phyloP scores from a whole-genome alignment of 1,139 yeast species.

The Starmera stellimalicola region DNA sequence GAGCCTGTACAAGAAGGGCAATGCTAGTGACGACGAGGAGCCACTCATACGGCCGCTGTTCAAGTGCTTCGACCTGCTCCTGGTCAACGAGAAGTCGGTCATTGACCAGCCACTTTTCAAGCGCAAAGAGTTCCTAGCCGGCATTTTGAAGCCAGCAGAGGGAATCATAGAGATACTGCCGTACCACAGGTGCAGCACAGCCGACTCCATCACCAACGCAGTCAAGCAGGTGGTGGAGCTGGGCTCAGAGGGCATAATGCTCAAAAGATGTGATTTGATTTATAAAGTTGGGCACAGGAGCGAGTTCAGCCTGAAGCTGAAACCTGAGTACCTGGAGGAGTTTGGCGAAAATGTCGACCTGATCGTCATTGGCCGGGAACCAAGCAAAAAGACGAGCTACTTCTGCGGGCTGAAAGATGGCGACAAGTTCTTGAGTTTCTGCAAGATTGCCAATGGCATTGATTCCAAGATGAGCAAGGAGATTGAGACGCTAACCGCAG shows the following conservation, averaged over 20 bases:
- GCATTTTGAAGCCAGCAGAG: conserved; percentile 38
- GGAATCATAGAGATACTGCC: conserved; percentile 50
- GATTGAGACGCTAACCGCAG: conserved; percentile 48
- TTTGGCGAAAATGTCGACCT: conserved; percentile 84
- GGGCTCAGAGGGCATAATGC: conserved; percentile 74
- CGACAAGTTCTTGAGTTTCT: conserved; percentile 44
- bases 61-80: conserved; percentile 64
- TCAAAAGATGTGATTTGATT: conserved; percentile 53
- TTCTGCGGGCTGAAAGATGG: conserved; percentile 53
- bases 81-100: conserved; percentile 55
- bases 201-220: conserved; percentile 44
- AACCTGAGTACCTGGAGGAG: conserved; percentile 82
- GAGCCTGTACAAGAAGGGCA: conserved; percentile 3
- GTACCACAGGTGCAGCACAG: conserved; percentile 32
- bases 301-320: conserved; percentile 72
- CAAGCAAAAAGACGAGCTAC: conserved; percentile 66
- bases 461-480: conserved; percentile 49
- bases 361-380: conserved; percentile 66
- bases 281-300: conserved; percentile 56
- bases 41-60: conserved; percentile 44
- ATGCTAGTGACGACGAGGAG: conserved; percentile 12
- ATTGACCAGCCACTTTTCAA: conserved; percentile 43
- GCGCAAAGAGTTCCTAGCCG: conserved; percentile 43
- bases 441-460: conserved; percentile 82
- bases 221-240: conserved; percentile 49